These are phyloP conservation scores for Boletus pseudopeckii DNA, from an alignment of 768 basidiomycete species.

Conservation along the genomic window DNA sequence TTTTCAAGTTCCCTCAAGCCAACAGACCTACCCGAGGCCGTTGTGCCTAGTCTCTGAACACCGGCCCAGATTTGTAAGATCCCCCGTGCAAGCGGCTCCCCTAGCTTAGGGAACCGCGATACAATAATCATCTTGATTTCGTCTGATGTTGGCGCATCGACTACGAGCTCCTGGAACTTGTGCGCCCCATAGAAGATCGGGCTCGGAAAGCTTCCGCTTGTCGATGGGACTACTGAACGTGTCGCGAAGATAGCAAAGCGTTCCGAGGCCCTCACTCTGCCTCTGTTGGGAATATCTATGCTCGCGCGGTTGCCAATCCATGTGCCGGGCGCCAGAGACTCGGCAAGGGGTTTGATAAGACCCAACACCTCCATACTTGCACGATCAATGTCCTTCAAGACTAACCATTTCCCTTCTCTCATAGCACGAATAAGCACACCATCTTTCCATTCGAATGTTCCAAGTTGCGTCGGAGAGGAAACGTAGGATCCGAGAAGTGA, in stretches of 20 bases:
- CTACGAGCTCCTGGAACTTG: slow-evolving; percentile 70
- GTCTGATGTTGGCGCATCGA: slow-evolving; percentile 55
- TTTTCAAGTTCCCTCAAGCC: slow-evolving; percentile 82
- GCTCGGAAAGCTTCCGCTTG: slow-evolving; percentile 45
- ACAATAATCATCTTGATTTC: slow-evolving; percentile 74
- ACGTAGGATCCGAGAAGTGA: slow-evolving; percentile 91
- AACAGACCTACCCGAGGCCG: slow-evolving; percentile 53
- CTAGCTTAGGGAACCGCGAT: slow-evolving; percentile 61
- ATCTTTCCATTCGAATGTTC: slow-evolving; percentile 95
- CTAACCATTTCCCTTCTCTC: slow-evolving; percentile 87
- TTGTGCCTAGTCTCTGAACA: slow-evolving; percentile 49
- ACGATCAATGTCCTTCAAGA: slow-evolving; percentile 89
- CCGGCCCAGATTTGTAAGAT: slow-evolving; percentile 70
- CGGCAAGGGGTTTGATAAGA: slow-evolving; percentile 77
- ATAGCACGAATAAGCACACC: slow-evolving; percentile 89
- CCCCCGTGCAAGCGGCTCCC: slow-evolving; percentile 42
- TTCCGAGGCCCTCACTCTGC: slow-evolving; percentile 69
- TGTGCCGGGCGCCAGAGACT: slow-evolving; percentile 65
- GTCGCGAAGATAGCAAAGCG: slow-evolving; percentile 89
- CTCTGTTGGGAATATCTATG: slow-evolving; percentile 72
- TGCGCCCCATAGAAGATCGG: slow-evolving; percentile 82
- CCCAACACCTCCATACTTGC: slow-evolving; percentile 89
- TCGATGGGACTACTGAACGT: slow-evolving; percentile 56
- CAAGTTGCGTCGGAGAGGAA: slow-evolving; percentile 78
- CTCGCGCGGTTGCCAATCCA: slow-evolving; percentile 71